phyloP scores from a whole-genome alignment of 2,329 filamentous ascomycete species.

The Beauveria sp. region DNA sequence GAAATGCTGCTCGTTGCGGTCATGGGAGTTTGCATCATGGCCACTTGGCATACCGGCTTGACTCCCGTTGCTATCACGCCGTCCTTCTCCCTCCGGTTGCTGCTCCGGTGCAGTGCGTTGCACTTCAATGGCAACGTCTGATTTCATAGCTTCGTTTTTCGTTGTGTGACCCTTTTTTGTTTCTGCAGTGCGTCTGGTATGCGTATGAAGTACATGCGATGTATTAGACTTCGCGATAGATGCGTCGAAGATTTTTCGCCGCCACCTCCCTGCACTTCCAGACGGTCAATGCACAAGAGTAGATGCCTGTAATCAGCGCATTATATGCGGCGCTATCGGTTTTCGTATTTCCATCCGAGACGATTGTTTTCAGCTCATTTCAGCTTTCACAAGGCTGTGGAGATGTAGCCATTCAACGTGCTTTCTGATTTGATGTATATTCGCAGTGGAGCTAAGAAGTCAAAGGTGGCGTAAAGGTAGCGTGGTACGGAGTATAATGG shows the following conservation, averaged over 20 bases:
- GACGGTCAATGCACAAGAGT: neutral
- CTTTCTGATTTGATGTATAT: neutral
- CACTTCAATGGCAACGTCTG: neutral
- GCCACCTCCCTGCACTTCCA: neutral
- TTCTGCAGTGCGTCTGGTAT: neutral
- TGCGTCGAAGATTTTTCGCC: neutral
- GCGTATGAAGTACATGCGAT: neutral
- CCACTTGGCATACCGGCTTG: neutral
- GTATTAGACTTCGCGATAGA: neutral
- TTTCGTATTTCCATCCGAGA: neutral
- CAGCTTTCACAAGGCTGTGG: neutral
- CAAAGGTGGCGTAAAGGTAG: too few species aligned
- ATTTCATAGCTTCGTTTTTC: neutral
- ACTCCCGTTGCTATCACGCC: neutral
- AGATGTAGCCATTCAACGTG: neutral
- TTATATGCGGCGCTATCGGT: neutral
- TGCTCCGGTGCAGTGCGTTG: neutral
- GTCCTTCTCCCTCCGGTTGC: too few species aligned
- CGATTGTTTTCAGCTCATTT: neutral
- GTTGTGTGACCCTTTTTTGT: neutral
- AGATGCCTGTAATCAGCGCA: neutral
- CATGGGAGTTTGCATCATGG: too few species aligned
- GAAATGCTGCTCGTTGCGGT: neutral
- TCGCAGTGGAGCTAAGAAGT: too few species aligned
- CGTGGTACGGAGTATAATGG: neutral